Conservation (phyloP, 495 filamentous ascomycete species). For the Clohesyomyces aquaticus region DNA sequence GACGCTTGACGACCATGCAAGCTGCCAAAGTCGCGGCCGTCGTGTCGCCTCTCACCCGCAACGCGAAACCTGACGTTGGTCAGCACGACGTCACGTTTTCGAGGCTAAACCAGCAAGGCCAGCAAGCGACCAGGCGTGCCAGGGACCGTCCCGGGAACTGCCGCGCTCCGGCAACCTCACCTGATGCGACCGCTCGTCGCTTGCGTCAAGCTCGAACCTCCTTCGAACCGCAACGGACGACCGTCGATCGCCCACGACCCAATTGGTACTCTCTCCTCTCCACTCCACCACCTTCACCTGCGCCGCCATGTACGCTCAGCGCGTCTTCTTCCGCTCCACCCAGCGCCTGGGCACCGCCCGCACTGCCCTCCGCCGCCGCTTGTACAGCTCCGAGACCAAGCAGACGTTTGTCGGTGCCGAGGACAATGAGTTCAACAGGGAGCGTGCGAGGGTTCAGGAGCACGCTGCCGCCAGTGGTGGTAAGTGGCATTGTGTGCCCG, state of each 20-base stretch:
- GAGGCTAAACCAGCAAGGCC: neutral
- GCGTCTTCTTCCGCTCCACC: slow-evolving; percentile 61
- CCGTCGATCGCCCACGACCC: slow-evolving; percentile 3
- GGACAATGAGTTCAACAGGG: slow-evolving; percentile 87
- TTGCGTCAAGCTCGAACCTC: slow-evolving; percentile 20
- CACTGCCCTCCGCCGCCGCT: slow-evolving; percentile 65
- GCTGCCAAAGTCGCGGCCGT: neutral
- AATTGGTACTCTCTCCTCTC: slow-evolving; percentile 33
- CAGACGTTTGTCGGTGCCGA: slow-evolving; percentile 54
- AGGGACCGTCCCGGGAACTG: slow-evolving; percentile 6
- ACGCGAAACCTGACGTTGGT: neutral
- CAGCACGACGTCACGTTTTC: slow-evolving; percentile 14
- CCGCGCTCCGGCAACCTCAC: slow-evolving; percentile 6
- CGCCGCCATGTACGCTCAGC: slow-evolving; percentile 65
- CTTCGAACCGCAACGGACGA: neutral
- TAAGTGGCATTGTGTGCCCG: slow-evolving; percentile 49
- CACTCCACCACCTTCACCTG: slow-evolving; percentile 24
- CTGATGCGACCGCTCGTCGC: slow-evolving; percentile 10
- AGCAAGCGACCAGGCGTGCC: slow-evolving; percentile 18
- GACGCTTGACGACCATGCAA: neutral
- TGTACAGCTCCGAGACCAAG: slow-evolving; percentile 60
- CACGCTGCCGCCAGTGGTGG: slow-evolving; percentile 81
- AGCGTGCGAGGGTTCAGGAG: slow-evolving; percentile 79
- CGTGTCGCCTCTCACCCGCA: neutral
- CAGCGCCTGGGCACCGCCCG: slow-evolving; percentile 65